Evolutionary conservation across 495 filamentous ascomycete species (phyloP), one percentile per base, ranked within the genome.

Genomic region (Aspergillus funiculosus): DNA sequence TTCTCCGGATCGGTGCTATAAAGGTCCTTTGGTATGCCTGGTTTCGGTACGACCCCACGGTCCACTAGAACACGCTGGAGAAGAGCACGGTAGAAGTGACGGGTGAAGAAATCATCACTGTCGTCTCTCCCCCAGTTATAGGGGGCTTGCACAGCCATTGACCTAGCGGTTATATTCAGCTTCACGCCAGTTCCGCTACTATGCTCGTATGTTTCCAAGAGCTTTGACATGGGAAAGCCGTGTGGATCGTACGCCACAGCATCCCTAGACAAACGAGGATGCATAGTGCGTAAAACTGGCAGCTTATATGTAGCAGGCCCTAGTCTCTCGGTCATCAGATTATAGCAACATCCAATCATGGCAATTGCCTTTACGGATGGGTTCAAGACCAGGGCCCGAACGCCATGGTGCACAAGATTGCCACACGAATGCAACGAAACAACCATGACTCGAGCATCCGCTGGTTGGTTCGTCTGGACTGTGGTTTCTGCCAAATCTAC

Each of bases 321-420:
- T 15, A 94, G 76, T 39, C 89, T 80, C 59, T 96, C 92, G 2
- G 90, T 95, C 43, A 96, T 63, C 14, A 96, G 82, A 48, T 98
- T 98, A 72, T 98, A 96, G 70, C 92, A 98, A 69, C 92, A 98
- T 26, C 92, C 92, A 30, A 98, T 86, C 60, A 98, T 86, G 26
- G 92, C 92, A 34, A 97, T 83, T 10, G 87, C 89, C 13, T 82
- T 77, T 39, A 97, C 87, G 20, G 79, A 74, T 1, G 89, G 85
- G 56, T 95, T 96, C 26, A 88, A 58, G 10, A 86, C 63, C 31
- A 98, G 73, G 3, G 92, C 92, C 5, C 86, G 83, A 30, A 98
- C 80, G 2, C 86, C 92, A 57, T 94, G 89, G 56, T 98, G 92
- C n/a, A 91, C 79, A 10, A 98, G 81, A 57, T 96, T 97, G 42